These are phyloP conservation scores for Bipolaris gigantea DNA, from an alignment of 2,329 filamentous ascomycete species.

Conservation along the genomic window DNA sequence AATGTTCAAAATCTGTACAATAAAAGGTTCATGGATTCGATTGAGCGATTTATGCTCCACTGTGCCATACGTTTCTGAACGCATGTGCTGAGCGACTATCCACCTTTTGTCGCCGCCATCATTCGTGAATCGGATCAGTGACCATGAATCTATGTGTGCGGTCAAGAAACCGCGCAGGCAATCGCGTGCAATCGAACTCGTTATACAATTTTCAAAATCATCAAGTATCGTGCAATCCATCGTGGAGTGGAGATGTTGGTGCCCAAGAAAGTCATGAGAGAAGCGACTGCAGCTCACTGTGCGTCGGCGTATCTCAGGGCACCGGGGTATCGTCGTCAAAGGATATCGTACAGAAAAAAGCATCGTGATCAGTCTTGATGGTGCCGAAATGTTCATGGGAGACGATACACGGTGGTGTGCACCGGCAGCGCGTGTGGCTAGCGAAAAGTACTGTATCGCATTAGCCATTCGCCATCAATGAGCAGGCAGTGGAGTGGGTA, in stretches of 20 bases:
- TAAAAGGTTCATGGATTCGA: conserved; percentile 16
- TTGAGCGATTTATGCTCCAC: background rate
- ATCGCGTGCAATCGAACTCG: background rate
- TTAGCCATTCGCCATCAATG: background rate
- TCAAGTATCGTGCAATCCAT: background rate
- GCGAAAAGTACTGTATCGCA: background rate
- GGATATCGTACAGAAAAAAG: background rate
- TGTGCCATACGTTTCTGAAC: background rate
- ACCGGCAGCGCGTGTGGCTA: background rate
- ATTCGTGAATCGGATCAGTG: background rate
- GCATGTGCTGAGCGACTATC: background rate
- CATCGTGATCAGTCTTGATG: background rate
- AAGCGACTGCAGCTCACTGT: background rate
- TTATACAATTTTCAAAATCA: background rate
- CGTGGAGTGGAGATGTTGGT: background rate
- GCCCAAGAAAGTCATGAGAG: background rate
- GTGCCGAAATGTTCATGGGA: background rate
- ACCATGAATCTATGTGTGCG: background rate
- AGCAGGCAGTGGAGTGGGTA: background rate
- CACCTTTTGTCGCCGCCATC: no score
- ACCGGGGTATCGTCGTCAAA: no score
- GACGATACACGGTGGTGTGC: background rate
- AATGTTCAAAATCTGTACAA: conserved; percentile 16
- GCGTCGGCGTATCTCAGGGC: background rate
- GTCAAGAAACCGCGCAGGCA: background rate